Base-by-base conservation (phyloP, 805 yeast species). In the Kazachstania kunashirensis region DNA sequence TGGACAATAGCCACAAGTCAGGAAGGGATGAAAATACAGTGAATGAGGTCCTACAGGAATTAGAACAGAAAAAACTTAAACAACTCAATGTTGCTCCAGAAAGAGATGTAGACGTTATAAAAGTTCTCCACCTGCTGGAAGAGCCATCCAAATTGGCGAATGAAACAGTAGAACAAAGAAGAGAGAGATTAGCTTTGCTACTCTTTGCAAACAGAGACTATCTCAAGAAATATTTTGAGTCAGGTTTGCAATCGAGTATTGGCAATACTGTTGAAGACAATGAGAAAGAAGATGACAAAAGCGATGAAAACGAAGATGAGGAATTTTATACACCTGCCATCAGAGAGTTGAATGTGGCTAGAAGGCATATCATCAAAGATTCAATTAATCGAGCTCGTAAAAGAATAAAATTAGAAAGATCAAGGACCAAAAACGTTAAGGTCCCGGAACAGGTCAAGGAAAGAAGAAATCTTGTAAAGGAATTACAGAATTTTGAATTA, bases 281-380 rank as follows among this genome's bases (percentile, higher is more conserved):
- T 11, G 56, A 43, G 3, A 59, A 41, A 3, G 57, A 45, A 3
- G 60, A 48, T 1, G 65, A 54, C 6, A 73, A 63, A 3, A 77
- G 67, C 1, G 79, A 75, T 9, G 73, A 63, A 3, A 77, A 67
- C 1, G 79, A 75, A 8, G 79, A 83, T 11, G 94, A 79, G 34
- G 95, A 85, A 41, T 86, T 81, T 50, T 85, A 76, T 50, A 85
- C 95, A 0, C 94, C 94, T 0, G 95, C 94, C 0, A 57, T 71
- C 0, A 62, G 59, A 3, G 71, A 66, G 5, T 56, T 88, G 8
- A 59, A 68, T 6, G 60, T 65, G 1, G 68, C 75, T 0, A 66
- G 97, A 35, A 53, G 59, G 25, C 41, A 45, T 2, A 64, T 88
- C 0, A 70, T 85, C 0, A 41, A 57, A 5, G 60, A 58, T 38